phyloP scores from a whole-genome alignment of 177 flowering plant species.

The Vitis hybrid region DNA sequence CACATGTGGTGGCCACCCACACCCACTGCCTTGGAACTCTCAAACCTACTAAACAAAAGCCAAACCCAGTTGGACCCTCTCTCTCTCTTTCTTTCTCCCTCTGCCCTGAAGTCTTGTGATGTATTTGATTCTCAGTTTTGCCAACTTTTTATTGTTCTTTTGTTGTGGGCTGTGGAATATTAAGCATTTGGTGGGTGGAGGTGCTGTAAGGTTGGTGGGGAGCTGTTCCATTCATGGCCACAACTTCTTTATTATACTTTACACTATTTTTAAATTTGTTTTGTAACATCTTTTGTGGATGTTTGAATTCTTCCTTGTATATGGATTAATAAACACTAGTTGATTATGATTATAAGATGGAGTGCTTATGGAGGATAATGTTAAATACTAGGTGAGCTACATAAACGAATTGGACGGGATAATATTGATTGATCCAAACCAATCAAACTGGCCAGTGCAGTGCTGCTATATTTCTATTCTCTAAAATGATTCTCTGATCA shows the following conservation, averaged over 20 bases:
- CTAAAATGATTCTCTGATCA: no score
- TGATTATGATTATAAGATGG: neutral
- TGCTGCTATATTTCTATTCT: no score
- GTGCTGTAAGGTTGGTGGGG: slow-evolving; percentile 6
- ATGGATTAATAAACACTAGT: neutral
- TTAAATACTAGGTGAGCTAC: no score
- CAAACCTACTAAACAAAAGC: neutral
- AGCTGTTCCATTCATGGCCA: slow-evolving; percentile 9
- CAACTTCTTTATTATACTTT: slow-evolving; percentile 3
- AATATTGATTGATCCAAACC: no score
- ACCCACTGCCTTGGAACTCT: slow-evolving; percentile 21
- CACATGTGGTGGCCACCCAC: slow-evolving; percentile 20
- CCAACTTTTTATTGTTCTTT: no score
- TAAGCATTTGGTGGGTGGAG: neutral
- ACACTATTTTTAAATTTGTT: neutral
- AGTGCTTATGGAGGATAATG: no score
- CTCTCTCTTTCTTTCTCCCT: neutral
- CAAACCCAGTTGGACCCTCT: slow-evolving; percentile 1
- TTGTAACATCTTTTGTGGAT: neutral
- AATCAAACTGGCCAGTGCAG: no score
- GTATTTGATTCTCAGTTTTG: no score
- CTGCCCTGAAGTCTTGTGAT: no score
- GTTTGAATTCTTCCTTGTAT: neutral
- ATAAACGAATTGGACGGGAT: no score
- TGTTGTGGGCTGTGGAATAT: neutral